Percentiles rank a stretch among this genome's conserved stretches.
Evolutionary conservation across 176 grass and related monocot species (phyloP).

Genomic region (Carex pumila): DNA sequence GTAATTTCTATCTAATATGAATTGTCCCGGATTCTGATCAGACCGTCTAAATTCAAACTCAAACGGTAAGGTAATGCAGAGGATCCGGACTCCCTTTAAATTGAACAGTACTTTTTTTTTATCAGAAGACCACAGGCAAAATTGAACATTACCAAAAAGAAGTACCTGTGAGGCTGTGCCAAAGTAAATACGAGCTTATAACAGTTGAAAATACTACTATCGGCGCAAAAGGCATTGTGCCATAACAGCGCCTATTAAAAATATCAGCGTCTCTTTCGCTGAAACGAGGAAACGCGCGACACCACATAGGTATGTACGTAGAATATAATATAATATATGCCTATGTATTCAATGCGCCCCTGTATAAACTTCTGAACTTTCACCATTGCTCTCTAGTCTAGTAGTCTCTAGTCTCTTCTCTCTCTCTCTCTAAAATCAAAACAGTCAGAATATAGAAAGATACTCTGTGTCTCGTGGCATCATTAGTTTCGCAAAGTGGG

Average conservation of each 20-base stretch:
- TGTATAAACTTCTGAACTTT: slow-evolving; percentile 23
- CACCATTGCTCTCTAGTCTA: neutral
- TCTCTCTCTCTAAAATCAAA: slow-evolving; percentile 15
- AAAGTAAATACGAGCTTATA: neutral
- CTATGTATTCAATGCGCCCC: neutral
- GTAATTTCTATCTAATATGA: too few relatives aligned
- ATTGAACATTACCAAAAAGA: too few relatives aligned
- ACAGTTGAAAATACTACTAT: neutral
- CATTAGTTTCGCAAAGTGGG: slow-evolving; percentile 18
- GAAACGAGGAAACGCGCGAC: neutral
- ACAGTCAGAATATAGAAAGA: slow-evolving; percentile 21
- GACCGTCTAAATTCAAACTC: too few relatives aligned
- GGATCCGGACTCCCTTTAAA: too few relatives aligned
- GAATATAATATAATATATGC: neutral
- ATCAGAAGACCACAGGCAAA: too few relatives aligned
- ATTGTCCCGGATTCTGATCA: too few relatives aligned
- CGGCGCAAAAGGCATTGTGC: neutral
- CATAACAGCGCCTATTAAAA: slow-evolving; percentile 2
- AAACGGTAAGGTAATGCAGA: too few relatives aligned
- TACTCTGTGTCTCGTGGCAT: slow-evolving; percentile 6
- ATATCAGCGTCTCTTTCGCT: neutral
- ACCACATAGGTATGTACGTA: neutral
- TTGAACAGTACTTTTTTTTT: too few relatives aligned
- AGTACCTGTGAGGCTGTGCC: too few relatives aligned
- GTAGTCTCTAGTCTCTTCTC: neutral